Evolutionary conservation across 345 rosid species (phyloP).

Genomic region (thale cress (Arabidopsis thaliana)): TAIR10.1 NC_003070.9:18705001-18705500

Average conservation of each 20-base stretch:
- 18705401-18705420: not conserved
- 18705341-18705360: constrained; percentile 99
- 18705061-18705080: constrained; percentile 14
- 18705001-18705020: constrained; percentile 50
- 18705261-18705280: not conserved
- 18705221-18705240: constrained; percentile 16
- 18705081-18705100: constrained; percentile 4
- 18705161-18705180: constrained; percentile 97
- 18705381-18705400: not conserved
- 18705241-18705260: not conserved
- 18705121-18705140: not conserved
- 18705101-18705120: constrained; percentile 1
- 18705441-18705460: constrained; percentile 70
- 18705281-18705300: constrained; percentile 65
- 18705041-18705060: constrained; percentile 63
- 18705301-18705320: constrained; percentile 92
- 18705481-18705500: constrained; percentile 88
- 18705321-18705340: constrained; percentile 90
- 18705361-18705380: constrained; percentile 30
- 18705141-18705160: constrained; percentile 78
- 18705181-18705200: constrained; percentile 90
- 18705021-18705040: constrained; percentile 69
- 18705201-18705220: constrained; percentile 78
- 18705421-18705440: not conserved
- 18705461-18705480: constrained; percentile 97